These are phyloP conservation scores for Rheum nobile DNA, from an alignment of 148 eudicot genomes.

Conservation along the genomic window DNA sequence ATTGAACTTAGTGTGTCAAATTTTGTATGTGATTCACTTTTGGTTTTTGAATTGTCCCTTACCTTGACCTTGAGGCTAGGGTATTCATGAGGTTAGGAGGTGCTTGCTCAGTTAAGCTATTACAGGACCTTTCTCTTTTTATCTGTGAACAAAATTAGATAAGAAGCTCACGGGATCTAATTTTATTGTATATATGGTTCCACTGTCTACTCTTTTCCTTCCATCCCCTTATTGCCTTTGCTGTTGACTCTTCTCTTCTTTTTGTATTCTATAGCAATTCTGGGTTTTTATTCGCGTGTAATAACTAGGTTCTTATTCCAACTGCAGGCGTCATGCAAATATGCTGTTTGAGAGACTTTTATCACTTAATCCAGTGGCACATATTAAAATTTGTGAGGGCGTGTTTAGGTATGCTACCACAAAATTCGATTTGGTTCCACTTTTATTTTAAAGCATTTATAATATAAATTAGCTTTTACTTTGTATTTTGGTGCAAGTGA, in stretches of 20 bases:
- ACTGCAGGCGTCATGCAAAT: slow-evolving; percentile 78
- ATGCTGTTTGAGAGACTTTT: slow-evolving; percentile 72
- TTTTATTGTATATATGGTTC: not conserved
- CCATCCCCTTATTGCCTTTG: not conserved
- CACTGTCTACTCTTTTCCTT: not conserved
- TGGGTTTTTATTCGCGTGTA: not conserved
- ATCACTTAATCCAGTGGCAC: slow-evolving; percentile 68
- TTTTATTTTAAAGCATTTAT: not conserved
- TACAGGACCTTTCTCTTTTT: not conserved
- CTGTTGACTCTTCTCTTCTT: not conserved
- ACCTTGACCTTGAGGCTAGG: not conserved
- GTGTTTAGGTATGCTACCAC: slow-evolving; percentile 55
- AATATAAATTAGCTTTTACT: not conserved
- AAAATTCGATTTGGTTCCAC: not conserved
- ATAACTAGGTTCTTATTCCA: not conserved
- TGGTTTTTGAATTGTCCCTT: not conserved
- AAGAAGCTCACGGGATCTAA: not conserved
- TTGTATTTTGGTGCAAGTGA: not conserved
- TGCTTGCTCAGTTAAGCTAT: not conserved
- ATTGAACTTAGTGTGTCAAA: not conserved
- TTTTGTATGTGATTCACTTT: not conserved
- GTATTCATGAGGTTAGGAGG: not conserved
- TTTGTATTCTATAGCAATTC: not conserved
- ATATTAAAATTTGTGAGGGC: slow-evolving; percentile 55
- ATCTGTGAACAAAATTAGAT: not conserved